Evolutionary conservation across 2,329 filamentous ascomycete species (phyloP).

Genomic region (Pleurostoma richardsiae): DNA sequence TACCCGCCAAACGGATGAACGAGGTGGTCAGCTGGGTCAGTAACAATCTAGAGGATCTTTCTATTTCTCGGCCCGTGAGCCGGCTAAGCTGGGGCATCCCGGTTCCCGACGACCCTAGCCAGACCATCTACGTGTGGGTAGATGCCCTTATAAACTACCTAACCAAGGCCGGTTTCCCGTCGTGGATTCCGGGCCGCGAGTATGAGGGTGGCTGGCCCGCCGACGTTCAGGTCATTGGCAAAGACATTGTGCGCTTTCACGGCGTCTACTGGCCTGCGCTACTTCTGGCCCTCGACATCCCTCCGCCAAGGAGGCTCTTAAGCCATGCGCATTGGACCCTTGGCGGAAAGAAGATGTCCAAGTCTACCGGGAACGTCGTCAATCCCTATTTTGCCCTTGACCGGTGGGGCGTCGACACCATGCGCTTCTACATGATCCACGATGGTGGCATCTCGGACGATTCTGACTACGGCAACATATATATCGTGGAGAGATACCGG

Average conservation of each 20-base stretch:
- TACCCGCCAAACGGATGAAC: constrained; percentile 67
- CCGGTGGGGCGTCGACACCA: constrained; percentile 78
- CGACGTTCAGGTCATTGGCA: constrained; percentile 88
- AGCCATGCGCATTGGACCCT: constrained; percentile 96
- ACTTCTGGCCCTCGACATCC: constrained; percentile 79
- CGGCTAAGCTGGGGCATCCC: constrained; percentile 83
- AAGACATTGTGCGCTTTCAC: constrained; percentile 95
- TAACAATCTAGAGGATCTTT: constrained; percentile 78
- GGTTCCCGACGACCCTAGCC: constrained; percentile 76
- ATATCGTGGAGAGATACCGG: constrained; percentile 72
- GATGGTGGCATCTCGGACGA: constrained; percentile 75
- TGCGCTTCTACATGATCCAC: constrained; percentile 84
- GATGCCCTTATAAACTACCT: constrained; percentile 94
- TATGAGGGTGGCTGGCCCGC: constrained; percentile 74
- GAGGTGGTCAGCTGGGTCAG: constrained; percentile 74
- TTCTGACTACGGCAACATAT: constrained; percentile 76
- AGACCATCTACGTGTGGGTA: constrained; percentile 98
- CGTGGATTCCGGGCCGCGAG: constrained; percentile 62
- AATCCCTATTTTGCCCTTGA: constrained; percentile 90
- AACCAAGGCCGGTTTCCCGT: constrained; percentile 79
- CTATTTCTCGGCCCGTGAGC: constrained; percentile 75
- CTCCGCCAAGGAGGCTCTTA: constrained; percentile 72
- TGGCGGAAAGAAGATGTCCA: constrained; percentile 90
- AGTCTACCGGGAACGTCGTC: constrained; percentile 90
- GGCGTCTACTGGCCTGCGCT: constrained; percentile 98